phyloP scores from a whole-genome alignment of 345 rosid genomes.

The Eucalyptus sp. region DNA sequence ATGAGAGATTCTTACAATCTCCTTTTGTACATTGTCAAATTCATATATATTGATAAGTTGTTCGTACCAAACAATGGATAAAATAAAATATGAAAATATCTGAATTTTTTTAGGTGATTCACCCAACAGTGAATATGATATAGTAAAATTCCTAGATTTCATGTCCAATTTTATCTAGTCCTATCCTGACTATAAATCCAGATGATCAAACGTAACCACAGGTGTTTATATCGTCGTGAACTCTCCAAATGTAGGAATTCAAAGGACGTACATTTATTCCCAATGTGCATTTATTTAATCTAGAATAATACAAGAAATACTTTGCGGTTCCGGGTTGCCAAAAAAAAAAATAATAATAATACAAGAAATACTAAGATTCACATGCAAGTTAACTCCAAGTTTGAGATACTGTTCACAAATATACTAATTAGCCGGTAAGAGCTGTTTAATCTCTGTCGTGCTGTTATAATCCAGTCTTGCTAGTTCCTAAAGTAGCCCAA shows the following conservation, averaged over 20 bases:
- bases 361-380: neutral
- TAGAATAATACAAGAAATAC: neutral
- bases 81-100: neutral
- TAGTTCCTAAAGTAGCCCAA: neutral
- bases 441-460: neutral
- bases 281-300: neutral
- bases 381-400: neutral
- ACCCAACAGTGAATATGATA: neutral
- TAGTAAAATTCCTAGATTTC: neutral
- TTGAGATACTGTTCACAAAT: neutral
- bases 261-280: neutral
- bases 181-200: fast-evolving
- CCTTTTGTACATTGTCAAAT: neutral
- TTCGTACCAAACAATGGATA: neutral
- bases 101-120: neutral
- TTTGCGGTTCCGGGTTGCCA: too few species aligned
- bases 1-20: neutral
- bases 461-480: neutral
- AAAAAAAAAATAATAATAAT: neutral
- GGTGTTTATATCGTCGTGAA: neutral
- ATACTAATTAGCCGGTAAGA: neutral
- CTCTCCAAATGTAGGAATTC: neutral
- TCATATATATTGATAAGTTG: neutral
- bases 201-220: neutral
- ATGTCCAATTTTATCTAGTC: neutral